phyloP scores from a whole-genome alignment of 2,329 filamentous ascomycete species.

The Ilyonectria robusta region DNA sequence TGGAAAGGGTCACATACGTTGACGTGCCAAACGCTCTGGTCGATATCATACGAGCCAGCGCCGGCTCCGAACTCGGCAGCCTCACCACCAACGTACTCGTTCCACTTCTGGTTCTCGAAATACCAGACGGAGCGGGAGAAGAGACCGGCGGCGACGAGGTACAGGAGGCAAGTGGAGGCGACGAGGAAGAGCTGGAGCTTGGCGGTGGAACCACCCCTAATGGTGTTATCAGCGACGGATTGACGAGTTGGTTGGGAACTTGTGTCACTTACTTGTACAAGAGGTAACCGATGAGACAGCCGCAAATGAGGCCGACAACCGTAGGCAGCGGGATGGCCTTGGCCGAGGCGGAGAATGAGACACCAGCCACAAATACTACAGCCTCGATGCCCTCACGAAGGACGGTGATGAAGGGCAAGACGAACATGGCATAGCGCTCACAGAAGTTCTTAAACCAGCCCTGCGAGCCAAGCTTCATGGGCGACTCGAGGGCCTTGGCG shows the following conservation, averaged over 20 bases:
- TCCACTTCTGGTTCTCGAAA: constrained; percentile 80
- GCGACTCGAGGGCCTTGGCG: constrained; percentile 74
- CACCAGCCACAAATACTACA: constrained; percentile 88
- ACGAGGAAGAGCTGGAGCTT: constrained; percentile 82
- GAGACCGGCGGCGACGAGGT: constrained; percentile 86
- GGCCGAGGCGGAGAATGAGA: constrained; percentile 82
- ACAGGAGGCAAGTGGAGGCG: constrained; percentile 84
- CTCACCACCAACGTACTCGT: constrained; percentile 72
- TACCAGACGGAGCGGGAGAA: constrained; percentile 85
- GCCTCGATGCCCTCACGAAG: constrained; percentile 88
- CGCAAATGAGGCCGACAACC: constrained; percentile 78
- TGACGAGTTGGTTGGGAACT: not conserved
- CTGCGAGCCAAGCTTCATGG: constrained; percentile 58
- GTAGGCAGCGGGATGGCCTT: constrained; percentile 84
- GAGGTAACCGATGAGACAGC: constrained; percentile 76
- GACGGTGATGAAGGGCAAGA: constrained; percentile 90
- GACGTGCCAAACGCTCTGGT: constrained; percentile 85
- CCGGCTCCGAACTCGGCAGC: constrained; percentile 67
- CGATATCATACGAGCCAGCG: constrained; percentile 84
- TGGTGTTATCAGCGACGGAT: constrained; percentile 9
- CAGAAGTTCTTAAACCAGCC: constrained; percentile 72
- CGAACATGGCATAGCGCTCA: constrained; percentile 89
- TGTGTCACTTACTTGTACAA: constrained; percentile 78
- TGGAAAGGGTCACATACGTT: constrained; percentile 73
- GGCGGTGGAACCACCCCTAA: constrained; percentile 59